Evolutionary conservation across 2,329 filamentous ascomycete species (phyloP), one percentile per base, ranked within the genome.

Genomic region (Gaeumannomyces tritici): DNA sequence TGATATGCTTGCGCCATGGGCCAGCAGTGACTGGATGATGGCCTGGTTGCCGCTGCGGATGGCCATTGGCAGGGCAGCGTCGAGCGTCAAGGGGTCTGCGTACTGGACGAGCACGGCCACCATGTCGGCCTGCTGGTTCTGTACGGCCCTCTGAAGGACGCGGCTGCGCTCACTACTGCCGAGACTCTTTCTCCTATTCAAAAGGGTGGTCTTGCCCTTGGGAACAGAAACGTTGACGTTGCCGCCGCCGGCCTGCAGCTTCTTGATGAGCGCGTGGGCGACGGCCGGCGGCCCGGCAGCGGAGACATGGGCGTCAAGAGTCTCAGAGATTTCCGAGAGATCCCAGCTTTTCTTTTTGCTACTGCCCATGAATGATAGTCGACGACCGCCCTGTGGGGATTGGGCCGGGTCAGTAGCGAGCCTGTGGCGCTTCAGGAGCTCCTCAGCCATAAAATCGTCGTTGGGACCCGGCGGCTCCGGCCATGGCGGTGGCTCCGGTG

Each of bases 71-170:
- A 85, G 71, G 24, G 80, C 77, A 0, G 73, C 73, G 65, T 85
- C 80, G 26, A 85, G 73, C 9, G 79, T 77, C 24, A 78, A 62
- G 1, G 77, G 71, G 65, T 85, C 82, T 24, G 82, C 81, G 63
- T 83, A 78, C 0, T 81, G 80, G 2, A 82, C 70, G 33, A 86
- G 70, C 6, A 85, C 77, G 60, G 81, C 76, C 2, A 84, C 76
- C 76, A 83, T 82, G 60, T 84, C 80, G 27, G 75, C 63, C 24
- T 83, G 79, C 21, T 80, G 78, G 64, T 85, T 82, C 67, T 88
- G 83, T 2, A 79, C 81, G 0, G 82, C 78, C 47, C 80, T 77
- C 57, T 79, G 64, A 28, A 69, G 64, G 18, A 85, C 71, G 18
- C 79, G 76, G 59, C 80, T 79, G 31, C 80, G 77, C 65, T 83